Base-by-base conservation (phyloP, 768 basidiomycete genomes). In the Postia placenta region DNA sequence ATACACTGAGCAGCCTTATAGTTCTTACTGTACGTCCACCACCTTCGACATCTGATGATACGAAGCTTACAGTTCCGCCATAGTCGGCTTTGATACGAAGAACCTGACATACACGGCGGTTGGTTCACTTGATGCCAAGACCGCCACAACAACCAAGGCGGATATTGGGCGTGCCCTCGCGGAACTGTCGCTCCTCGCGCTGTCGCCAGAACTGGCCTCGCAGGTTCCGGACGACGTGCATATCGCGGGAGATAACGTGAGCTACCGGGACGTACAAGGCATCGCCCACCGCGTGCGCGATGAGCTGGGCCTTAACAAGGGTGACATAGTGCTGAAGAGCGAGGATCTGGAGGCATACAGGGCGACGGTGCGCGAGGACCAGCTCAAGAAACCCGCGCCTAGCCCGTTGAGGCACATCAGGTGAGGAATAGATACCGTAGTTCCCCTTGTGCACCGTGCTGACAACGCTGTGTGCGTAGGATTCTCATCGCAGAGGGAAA, bases 41-140 rank as follows among this genome's bases (percentile, higher is more conserved):
- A 20, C 45, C 45, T 4, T 30, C 45, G 11, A 17, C 45, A 43
- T 11, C 30, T 45, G 19, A 11, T 35, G 3, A 33, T 5, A 28
- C 26, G 15, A 12, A 24, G 24, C 37, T 26, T 26, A n/a, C 25
- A 26, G 12, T 7, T 46, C 3, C 23, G 3, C 20, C 30, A 11
- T 45, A 61, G 60, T 50, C 38, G 57, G 59, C 24, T 48, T 62
- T 45, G 59, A 62, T 45, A 45, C 49, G 36, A 47, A 48, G 39
- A 56, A 56, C 14, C 50, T 54, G 42, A 39, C 36, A 5, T 60
- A 55, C 52, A 59, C 55, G 14, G 30, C 36, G 14, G 48, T 56
- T n/a, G 61, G 61, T 24, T 37, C 59, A n/a, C 45, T 51, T 7
- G 48, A 33, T 35, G 26, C 28, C 24, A 41, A 33, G 19, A 26